A percentile compares a stretch with the other conserved stretches of the same genome.
phyloP scores from a whole-genome alignment of 2,329 filamentous ascomycete species.

The Aspergillus felis region DNA sequence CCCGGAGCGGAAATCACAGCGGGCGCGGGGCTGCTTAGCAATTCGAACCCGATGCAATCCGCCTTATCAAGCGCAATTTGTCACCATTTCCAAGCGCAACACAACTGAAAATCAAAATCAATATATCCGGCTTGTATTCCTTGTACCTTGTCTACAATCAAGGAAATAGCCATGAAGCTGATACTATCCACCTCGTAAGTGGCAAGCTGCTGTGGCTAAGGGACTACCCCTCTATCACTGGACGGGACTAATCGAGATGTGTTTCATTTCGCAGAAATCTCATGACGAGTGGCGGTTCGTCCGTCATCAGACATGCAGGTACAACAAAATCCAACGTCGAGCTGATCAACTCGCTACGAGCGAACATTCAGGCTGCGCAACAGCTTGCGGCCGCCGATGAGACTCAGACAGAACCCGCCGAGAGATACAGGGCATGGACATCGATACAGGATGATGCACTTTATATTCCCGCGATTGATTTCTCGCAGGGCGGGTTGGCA shows the following conservation, averaged over 20 bases:
- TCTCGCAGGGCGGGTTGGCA: constrained; percentile 64
- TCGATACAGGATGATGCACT: constrained; percentile 57
- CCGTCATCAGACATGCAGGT: constrained; percentile 74
- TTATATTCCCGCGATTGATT: constrained; percentile 76
- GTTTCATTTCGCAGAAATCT: constrained; percentile 61
- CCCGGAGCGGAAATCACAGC: not conserved
- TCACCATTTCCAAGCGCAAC: not conserved
- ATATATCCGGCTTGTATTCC: too few relatives aligned
- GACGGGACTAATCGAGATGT: constrained; percentile 3
- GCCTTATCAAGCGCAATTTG: constrained; percentile 2
- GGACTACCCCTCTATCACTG: constrained; percentile 5
- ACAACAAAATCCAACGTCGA: constrained; percentile 87
- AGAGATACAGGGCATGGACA: constrained; percentile 60
- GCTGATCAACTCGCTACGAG: constrained; percentile 79
- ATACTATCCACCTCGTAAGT: constrained; percentile 81
- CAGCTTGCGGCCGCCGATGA: constrained; percentile 45
- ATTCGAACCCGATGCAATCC: constrained; percentile 5
- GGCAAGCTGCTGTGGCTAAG: not conserved
- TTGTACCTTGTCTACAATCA: too few relatives aligned
- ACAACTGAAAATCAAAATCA: not conserved
- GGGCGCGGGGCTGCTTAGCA: constrained; percentile 29
- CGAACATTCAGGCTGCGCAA: constrained; percentile 74
- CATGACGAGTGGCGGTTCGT: constrained; percentile 75
- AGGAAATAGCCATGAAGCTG: constrained; percentile 64
- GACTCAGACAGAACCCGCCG: constrained; percentile 8